Conservation (phyloP, 768 basidiomycete species). For the Suillus americanus region DNA sequence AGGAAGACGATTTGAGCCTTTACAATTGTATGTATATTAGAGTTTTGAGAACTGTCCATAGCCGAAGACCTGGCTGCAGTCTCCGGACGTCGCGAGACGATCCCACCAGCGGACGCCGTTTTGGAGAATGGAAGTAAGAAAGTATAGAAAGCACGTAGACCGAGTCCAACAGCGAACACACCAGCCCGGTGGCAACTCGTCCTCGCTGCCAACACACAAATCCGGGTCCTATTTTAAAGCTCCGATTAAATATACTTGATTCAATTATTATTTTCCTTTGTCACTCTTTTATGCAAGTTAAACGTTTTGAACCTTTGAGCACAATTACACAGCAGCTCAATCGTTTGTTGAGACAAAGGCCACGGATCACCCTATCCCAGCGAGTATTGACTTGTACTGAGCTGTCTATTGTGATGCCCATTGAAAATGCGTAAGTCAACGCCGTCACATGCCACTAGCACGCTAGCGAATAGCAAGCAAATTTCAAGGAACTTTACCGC, state of each 20-base stretch:
- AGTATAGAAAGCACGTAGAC: slow-evolving; percentile 35
- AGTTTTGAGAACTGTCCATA: slow-evolving; percentile 83
- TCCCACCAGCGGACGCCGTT: slow-evolving; percentile 74
- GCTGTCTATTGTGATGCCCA: too few species aligned
- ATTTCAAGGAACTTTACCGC: too few species aligned
- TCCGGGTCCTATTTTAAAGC: slow-evolving; percentile 14
- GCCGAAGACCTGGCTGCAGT: slow-evolving; percentile 75
- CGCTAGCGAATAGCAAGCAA: background rate
- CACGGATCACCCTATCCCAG: too few species aligned
- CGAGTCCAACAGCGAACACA: slow-evolving; percentile 21
- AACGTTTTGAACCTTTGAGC: too few species aligned
- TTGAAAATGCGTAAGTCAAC: too few species aligned
- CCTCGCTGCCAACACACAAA: slow-evolving; percentile 13
- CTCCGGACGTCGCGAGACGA: slow-evolving; percentile 68
- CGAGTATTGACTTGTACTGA: too few species aligned
- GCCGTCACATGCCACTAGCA: background rate
- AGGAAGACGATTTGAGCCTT: slow-evolving; percentile 98
- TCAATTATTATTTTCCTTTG: slow-evolving; percentile 1
- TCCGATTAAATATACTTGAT: slow-evolving; percentile 15
- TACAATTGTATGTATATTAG: slow-evolving; percentile 90
- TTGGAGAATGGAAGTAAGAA: slow-evolving; percentile 36
- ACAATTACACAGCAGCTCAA: too few species aligned
- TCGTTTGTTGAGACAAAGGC: too few species aligned
- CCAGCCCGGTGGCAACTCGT: slow-evolving; percentile 29
- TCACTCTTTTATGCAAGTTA: too few species aligned